Conservation (phyloP, 208 protist species). For the Vickermania spadyakhi region DNA sequence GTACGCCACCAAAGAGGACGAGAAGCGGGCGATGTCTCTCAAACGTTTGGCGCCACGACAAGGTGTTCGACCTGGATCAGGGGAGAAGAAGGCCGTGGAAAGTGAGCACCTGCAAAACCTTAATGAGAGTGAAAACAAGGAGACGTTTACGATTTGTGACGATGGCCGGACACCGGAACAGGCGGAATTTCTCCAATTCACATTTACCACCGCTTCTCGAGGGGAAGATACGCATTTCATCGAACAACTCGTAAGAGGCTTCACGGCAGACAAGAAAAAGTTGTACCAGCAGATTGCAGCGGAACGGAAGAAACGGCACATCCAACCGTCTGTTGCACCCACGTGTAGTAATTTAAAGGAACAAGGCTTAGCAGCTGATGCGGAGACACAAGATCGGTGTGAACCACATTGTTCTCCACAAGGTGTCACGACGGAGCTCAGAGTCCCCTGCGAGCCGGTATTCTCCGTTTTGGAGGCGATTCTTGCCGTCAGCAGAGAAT, state of each 20-base stretch:
- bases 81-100: constrained; percentile 1
- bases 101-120: not conserved
- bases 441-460: constrained; percentile 7
- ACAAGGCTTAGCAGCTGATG: not conserved
- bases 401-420: not conserved
- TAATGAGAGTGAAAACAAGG: not conserved
- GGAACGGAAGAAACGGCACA: constrained; percentile 1
- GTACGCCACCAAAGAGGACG: not conserved
- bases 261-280: constrained; percentile 9
- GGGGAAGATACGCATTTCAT: constrained; percentile 35
- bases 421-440: not conserved
- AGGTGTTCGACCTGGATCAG: not conserved
- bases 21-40: not conserved
- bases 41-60: not conserved
- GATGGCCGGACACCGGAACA: not conserved
- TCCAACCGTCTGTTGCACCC: not conserved
- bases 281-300: not conserved
- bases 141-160: not conserved
- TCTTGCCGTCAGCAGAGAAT: constrained; percentile 68
- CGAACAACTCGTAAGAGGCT: constrained; percentile 40
- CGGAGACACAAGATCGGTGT: not conserved
- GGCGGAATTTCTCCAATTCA: constrained; percentile 9
- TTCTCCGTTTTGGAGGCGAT: constrained; percentile 64
- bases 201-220: constrained; percentile 26
- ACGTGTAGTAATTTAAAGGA: not conserved